Evolutionary conservation across 768 basidiomycete genomes (phyloP).

Genomic region (Mycena kentingensis): DNA sequence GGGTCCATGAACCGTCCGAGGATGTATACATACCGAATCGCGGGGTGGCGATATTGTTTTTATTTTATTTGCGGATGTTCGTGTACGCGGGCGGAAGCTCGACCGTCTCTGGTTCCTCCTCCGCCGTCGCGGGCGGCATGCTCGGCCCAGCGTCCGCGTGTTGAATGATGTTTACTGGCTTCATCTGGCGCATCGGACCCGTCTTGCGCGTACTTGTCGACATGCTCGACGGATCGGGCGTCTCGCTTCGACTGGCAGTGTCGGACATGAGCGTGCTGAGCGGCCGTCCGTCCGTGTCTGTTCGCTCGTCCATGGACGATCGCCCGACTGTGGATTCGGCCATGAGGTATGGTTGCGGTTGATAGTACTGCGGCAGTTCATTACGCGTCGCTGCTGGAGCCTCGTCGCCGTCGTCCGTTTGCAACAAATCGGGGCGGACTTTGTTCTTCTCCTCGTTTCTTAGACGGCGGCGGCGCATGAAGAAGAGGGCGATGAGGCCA

Average conservation of each 20-base stretch:
- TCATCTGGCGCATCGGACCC: constrained; percentile 50
- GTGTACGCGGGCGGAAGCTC: constrained; percentile 86
- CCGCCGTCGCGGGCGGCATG: constrained; percentile 27
- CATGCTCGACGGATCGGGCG: constrained; percentile 41
- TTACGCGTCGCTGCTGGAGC: constrained; percentile 31
- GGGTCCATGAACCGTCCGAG: not conserved
- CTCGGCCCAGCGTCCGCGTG: constrained; percentile 81
- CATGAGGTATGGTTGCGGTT: constrained; percentile 75
- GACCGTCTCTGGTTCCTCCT: constrained; percentile 66
- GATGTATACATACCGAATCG: not conserved
- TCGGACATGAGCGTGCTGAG: constrained; percentile 37
- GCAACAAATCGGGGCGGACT: constrained; percentile 68
- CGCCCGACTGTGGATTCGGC: constrained; percentile 57
- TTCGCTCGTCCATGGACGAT: constrained; percentile 35
- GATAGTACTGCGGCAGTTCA: constrained; percentile 70
- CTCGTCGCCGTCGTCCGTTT: constrained; percentile 50
- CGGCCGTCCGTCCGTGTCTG: constrained; percentile 33
- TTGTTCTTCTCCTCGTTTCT: constrained; percentile 38
- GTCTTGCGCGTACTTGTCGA: constrained; percentile 45
- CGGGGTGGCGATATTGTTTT: not conserved
- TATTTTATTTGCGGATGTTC: constrained; percentile 44
- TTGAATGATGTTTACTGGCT: constrained; percentile 80
- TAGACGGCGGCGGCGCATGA: constrained; percentile 49
- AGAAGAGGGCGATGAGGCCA: constrained; percentile 46
- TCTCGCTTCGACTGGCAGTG: constrained; percentile 47